Base-by-base conservation (phyloP, 2,329 filamentous ascomycete species). In the Emericellopsis atlantica region DNA sequence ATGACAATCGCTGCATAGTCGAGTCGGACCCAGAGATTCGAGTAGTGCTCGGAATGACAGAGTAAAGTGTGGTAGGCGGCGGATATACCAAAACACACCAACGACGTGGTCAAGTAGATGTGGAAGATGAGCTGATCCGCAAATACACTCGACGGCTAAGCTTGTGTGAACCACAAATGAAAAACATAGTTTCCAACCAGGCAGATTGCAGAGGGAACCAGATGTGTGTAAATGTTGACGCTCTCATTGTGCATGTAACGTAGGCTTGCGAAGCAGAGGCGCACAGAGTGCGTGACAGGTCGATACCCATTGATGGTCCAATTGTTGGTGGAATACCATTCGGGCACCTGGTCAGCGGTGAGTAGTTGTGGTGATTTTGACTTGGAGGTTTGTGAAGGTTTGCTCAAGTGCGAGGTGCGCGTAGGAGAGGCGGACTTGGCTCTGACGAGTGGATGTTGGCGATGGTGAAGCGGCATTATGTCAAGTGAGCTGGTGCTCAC, bases 271-370 rank as follows among this genome's bases (percentile, higher is more conserved):
- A 69, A 48, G 45, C 58, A 70, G 7, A 43, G 47, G 3, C 37
- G 40, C 12, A 49, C 48, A 1, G 65, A 68, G 35, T 55, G 48
- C 8, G 58, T 61, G 11, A 59, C 56, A 8, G 61, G 62, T 12
- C 66, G 63, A 46, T 70, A 71, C 18, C 63, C 64, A 6, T 54
- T 50, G 22, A 53, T 51, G 40, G 69, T 63, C 46, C 57, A 62
- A 8, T 51, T 47, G 44, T 67, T 69, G 45, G 63, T 56, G 43
- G 61, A 56, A 41, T 59, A 57, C 65, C 66, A 70, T 37, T 50
- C 46, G 1, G 66, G 65, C 5, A 68, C 24, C 18, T 41, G 36
- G 39, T 40, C 33, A 18, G 39, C 39, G 6, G 21, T 32, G n/a
- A 43, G 37, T 14, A 43, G 15, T 6, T 29, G 8, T 29, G 26